A percentile compares a stretch with the other conserved stretches of the same genome.
Conservation (phyloP, 306 rosid species). For the Trifolium repens region DNA sequence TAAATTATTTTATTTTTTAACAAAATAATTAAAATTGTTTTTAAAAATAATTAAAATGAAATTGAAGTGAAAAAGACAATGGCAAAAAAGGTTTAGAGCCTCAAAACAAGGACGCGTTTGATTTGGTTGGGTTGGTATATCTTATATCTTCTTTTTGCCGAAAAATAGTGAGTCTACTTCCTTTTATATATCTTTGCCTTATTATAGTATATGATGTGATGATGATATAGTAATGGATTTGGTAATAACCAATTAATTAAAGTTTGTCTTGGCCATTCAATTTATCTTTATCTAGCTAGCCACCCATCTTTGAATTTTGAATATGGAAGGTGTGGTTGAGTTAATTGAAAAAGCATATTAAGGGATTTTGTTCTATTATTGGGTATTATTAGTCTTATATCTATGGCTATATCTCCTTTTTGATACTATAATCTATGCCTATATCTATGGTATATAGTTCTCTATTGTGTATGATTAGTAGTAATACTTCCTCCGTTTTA, state of each 20-base stretch:
- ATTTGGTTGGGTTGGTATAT: conserved; percentile 50
- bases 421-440: background rate
- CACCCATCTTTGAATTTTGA: conserved; percentile 39
- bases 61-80: background rate
- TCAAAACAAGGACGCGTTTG: conserved; percentile 54
- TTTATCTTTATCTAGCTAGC: conserved; percentile 23
- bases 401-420: background rate
- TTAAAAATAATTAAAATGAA: too few relatives aligned
- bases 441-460: background rate
- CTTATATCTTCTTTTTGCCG: conserved; percentile 22
- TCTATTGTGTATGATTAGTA: conserved; percentile 10
- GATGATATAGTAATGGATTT: background rate
- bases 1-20: too few relatives aligned
- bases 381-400: conserved; percentile 4
- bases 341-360: conserved; percentile 2
- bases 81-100: background rate
- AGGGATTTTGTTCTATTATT: conserved; percentile 5
- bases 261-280: conserved; percentile 20
- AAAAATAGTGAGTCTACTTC: background rate
- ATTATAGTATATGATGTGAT: background rate
- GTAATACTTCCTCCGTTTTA: background rate
- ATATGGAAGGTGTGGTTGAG: conserved; percentile 11
- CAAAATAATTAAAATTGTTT: too few relatives aligned
- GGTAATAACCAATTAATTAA: conserved; percentile 1
- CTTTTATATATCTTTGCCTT: conserved; percentile 25